phyloP scores from a whole-genome alignment of 129 eudicot species.

The Helianthus tuberosus region DNA sequence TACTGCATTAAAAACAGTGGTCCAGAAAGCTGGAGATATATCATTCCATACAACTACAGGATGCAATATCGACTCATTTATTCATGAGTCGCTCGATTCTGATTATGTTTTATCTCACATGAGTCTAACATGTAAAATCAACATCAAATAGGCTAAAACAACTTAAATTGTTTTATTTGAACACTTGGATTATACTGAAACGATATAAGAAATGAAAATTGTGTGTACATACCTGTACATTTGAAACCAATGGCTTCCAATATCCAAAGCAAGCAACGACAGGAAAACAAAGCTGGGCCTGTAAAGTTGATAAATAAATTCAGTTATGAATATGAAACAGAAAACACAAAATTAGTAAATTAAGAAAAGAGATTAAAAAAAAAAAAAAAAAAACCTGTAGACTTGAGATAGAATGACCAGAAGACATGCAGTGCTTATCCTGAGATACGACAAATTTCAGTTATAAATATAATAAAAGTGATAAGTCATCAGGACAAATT shows the following conservation, averaged over 20 bases:
- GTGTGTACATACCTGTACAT: conserved; percentile 75
- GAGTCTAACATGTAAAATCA: conserved; percentile 1
- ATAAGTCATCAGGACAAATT: conserved; percentile 17
- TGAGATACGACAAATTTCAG: conserved; percentile 36
- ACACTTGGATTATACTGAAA: not conserved
- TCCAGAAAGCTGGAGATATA: not conserved
- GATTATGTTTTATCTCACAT: not conserved
- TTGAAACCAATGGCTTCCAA: conserved; percentile 97
- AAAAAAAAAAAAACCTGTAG: conserved; percentile 50
- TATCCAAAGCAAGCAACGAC: conserved; percentile 94
- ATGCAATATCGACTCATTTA: too few species aligned
- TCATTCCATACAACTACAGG: conserved; percentile 1
- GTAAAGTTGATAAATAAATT: conserved; percentile 28
- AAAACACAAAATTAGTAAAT: not conserved
- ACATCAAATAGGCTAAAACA: not conserved
- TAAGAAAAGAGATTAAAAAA: not conserved
- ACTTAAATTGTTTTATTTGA: not conserved
- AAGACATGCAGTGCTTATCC: conserved; percentile 97
- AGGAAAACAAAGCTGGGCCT: conserved; percentile 87
- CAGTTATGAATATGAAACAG: not conserved
- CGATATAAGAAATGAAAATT: not conserved
- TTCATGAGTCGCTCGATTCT: not conserved
- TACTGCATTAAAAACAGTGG: conserved; percentile 52
- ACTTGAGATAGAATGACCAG: conserved; percentile 93
- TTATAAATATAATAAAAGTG: conserved; percentile 14